phyloP scores from a whole-genome alignment of 441 rosid species.

The Eutrema salsugineum region DNA sequence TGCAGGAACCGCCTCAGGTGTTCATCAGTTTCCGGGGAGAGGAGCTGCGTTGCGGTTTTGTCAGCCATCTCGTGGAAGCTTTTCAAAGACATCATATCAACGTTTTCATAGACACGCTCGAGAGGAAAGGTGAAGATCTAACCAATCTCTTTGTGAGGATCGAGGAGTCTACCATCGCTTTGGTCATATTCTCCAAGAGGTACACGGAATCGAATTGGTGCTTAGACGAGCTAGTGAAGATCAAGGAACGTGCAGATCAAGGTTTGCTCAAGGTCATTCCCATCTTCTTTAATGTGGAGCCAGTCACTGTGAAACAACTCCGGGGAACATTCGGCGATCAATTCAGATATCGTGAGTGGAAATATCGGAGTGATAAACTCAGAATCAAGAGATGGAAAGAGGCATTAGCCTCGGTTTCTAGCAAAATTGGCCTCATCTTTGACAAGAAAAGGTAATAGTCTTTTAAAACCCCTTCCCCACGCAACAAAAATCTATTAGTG shows the following conservation, averaged over 20 bases:
- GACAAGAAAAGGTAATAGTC: neutral
- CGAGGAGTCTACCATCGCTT: neutral
- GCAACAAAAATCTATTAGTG: too few relatives aligned
- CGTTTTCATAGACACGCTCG: neutral
- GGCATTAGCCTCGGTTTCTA: neutral
- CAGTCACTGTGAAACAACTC: neutral
- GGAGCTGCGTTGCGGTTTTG: neutral
- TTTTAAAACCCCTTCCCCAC: too few relatives aligned
- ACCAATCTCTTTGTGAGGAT: neutral
- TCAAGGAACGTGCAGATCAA: neutral
- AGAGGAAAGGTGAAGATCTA: neutral
- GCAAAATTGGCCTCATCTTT: neutral
- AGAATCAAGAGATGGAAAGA: neutral
- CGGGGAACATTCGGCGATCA: neutral
- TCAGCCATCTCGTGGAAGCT: neutral
- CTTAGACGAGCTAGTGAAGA: conserved; percentile 1
- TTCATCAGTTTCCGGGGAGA: neutral
- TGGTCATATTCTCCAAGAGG: neutral
- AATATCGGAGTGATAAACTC: neutral
- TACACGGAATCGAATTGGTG: neutral
- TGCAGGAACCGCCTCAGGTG: neutral
- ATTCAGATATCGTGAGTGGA: neutral
- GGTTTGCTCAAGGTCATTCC: neutral
- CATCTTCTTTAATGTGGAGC: neutral
- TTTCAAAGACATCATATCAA: neutral